Evolutionary conservation across 2,329 filamentous ascomycete genomes (phyloP), one percentile per base, ranked within the genome.

Genomic region (Didymella exigua): DNA sequence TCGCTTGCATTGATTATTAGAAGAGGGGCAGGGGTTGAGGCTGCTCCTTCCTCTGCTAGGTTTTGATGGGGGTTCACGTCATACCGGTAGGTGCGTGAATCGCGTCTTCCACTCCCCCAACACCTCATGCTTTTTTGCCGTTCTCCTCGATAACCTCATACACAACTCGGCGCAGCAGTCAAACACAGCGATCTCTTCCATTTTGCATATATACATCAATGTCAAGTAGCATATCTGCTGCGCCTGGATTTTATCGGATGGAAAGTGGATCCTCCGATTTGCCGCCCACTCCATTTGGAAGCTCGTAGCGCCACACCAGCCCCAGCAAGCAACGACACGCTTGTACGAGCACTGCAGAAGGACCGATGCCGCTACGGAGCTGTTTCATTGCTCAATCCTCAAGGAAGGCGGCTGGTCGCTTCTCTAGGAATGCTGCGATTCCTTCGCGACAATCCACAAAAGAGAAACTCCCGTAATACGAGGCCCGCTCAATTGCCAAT

Each of bases 391-490:
- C 18, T 55, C 45, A 56, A 36, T 50, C 48, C 37, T 51, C 42
- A 34, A 51, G 42, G 53, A 73, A 69, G 37, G 19, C 54, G 10
- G 66, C 60, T 23, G 63, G 46, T 13, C 70, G 63, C 66, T 79
- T 80, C 54, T 76, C 69, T 47, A 78, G 55, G 59, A 80, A 79
- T 1, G 76, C 77, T 31, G 69, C 64, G 49, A 78, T 74, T 10
- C 78, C 78, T 49, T 77, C 73, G 41, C 73, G 69, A 54, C 76
- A 78, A 52, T 80, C 77, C 23, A 63, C 61, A 36, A 77, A 70
- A 44, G 68, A 72, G 53, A 74, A 74, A 56, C 63, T 69, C 54
- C 66, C 65, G 58, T 73, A 74, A 55, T 73, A 74, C 53, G 72
- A 53, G 3, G 66, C 59, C 31, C 67, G 64, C 49, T 73, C 70